Evolutionary conservation across 208 protist species (phyloP), one percentile per base, ranked within the genome.

Genomic region (Porcisia deanei): DNA sequence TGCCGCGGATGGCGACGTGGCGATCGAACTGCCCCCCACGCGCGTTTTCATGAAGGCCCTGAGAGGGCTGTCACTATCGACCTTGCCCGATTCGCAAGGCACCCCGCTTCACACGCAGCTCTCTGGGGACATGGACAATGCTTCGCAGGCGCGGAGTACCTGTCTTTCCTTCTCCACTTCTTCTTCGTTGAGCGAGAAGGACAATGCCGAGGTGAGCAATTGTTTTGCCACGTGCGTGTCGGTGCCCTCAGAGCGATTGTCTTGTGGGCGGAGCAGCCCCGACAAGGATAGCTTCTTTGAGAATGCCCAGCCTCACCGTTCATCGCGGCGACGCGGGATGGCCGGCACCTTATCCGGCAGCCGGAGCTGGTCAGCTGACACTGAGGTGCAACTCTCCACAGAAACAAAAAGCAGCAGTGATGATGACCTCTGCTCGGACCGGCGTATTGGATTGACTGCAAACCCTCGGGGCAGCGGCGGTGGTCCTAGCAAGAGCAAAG

Each of bases 221-320:
- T 57, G 79, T 43, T 89, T 89, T 53, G 82, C 49, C n/a, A 85
- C 85, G 47, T 89, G 85, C 55, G 54, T 82, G 2, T 85, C 82
- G 22, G 72, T 58, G n/a, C 59, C 79, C 25, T 71, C 67, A 10
- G 55, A 9, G 18, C 34, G 20, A 9, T 55, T 14, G 37, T 72
- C 71, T 0, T 77, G 49, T 8, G 58, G 18, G 45, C 41, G 20
- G 41, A 52, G 18, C 58, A 84, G 74, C 72, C 61, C 59, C 16
- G 71, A 75, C 53, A 73, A 55, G 45, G 74, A 75, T 41, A 59
- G 66, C 20, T 75, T 81, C 39, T 53, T 80, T 20, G 47, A 77
- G 34, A 45, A 68, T 18, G 67, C 73, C 2, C 53, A 54, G 22
- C 60, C 72, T 0, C 47, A 73, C 30, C 55, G 68, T 30, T 52